Percentiles rank a stretch among this genome's conserved stretches.
These are phyloP conservation scores for Cladosporium sp. DNA, from an alignment of 2,329 filamentous ascomycete genomes.

Conservation along the genomic window DNA sequence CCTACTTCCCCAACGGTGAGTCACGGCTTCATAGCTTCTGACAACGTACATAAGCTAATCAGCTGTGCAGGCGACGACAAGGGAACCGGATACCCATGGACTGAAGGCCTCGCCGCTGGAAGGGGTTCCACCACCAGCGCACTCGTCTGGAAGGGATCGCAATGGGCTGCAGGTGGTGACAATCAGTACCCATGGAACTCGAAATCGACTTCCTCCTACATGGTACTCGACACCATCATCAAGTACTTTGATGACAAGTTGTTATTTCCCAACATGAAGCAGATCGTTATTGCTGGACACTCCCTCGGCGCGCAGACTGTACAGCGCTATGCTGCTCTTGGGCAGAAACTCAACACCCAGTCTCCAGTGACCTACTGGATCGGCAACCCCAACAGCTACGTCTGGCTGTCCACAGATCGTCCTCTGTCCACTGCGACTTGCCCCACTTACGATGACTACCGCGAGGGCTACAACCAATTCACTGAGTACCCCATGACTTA, in stretches of 20 bases:
- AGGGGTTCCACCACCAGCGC: slow-evolving; percentile 30
- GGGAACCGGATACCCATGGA: slow-evolving; percentile 32
- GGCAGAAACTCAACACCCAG: slow-evolving; percentile 22
- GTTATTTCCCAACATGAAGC: slow-evolving; percentile 33
- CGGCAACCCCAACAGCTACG: slow-evolving; percentile 34
- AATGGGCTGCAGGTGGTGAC: slow-evolving; percentile 33
- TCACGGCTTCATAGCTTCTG: background rate
- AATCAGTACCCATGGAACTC: slow-evolving; percentile 32
- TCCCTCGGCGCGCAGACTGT: slow-evolving; percentile 34
- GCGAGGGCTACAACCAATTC: slow-evolving; percentile 32
- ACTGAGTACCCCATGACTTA: slow-evolving; percentile 30
- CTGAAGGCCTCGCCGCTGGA: slow-evolving; percentile 21
- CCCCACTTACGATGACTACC: slow-evolving; percentile 31
- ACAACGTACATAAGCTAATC: background rate
- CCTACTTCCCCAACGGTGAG: slow-evolving; percentile 33
- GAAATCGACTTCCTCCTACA: slow-evolving; percentile 29
- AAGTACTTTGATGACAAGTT: slow-evolving; percentile 32
- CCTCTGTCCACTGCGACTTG: slow-evolving; percentile 29
- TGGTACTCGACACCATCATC: slow-evolving; percentile 33
- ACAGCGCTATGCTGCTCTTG: slow-evolving; percentile 32
- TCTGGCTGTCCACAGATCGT: slow-evolving; percentile 30
- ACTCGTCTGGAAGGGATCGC: slow-evolving; percentile 33
- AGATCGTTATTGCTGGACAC: slow-evolving; percentile 36
- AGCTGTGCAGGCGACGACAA: slow-evolving; percentile 28
- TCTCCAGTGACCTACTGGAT: slow-evolving; percentile 31